Conservation (phyloP, 2,329 filamentous ascomycete genomes). For the Eutypa lata region DNA sequence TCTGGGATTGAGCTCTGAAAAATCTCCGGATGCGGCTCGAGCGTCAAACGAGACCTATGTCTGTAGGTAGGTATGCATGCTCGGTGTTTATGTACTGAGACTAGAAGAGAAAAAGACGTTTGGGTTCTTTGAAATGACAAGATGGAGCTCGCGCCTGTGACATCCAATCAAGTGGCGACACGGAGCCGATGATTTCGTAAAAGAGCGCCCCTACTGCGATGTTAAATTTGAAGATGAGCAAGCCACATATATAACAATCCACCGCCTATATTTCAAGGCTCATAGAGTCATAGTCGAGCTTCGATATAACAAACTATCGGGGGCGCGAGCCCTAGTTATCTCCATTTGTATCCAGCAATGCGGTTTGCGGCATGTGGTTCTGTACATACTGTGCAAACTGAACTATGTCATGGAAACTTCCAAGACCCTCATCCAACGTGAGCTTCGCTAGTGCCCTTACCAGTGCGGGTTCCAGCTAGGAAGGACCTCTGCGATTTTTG, state of each 20-base stretch:
- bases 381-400: too few species aligned
- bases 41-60: background rate
- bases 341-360: too few species aligned
- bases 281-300: too few species aligned
- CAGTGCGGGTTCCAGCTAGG: background rate
- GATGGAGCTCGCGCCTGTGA: background rate
- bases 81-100: background rate
- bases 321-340: too few species aligned
- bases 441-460: background rate
- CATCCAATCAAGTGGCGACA: background rate
- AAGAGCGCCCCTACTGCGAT: background rate
- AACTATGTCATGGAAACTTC: too few species aligned
- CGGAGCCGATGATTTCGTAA: background rate
- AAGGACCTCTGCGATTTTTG: background rate
- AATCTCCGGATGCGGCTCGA: background rate
- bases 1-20: background rate
- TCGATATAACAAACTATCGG: too few species aligned
- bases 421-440: background rate
- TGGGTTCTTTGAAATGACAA: background rate
- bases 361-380: too few species aligned
- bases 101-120: too few species aligned
- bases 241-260: background rate
- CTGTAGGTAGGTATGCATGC: too few species aligned
- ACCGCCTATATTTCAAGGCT: too few species aligned
- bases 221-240: background rate